Evolutionary conservation across 2,329 filamentous ascomycete genomes (phyloP), one percentile per base, ranked within the genome.

Genomic region (Nemania diffusa): DNA sequence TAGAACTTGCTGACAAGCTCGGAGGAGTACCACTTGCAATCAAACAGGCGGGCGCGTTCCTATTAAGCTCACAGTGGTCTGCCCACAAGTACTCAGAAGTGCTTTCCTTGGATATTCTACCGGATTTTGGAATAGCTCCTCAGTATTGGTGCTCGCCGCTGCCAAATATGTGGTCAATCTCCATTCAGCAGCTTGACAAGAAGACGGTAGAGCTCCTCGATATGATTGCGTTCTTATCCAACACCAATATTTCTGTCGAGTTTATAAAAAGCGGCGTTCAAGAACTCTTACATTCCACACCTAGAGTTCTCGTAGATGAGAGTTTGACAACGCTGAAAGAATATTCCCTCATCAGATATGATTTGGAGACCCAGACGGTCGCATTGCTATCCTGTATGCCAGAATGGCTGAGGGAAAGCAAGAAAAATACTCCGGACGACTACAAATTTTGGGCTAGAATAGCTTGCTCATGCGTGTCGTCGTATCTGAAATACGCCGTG

Each of bases 1-100:
- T n/a, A 22, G 27, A 53, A 7, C 50, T 53, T 6, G 50, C 34
- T 2, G 20, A 53, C 50, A n/a, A 53, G 29, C 27, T 53, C 13
- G 50, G n/a, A 53, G 27, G 50, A 53, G 5, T 53, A 34, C 50
- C 50, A 15, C 50, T 34, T 9, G 50, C 50, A 22, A 53, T 53
- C 27, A 32, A 53, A 22, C 50, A 32, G 6, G 50, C 50, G 5
- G 26, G 15, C 2, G 50, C 27, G n/a, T 53, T 53, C 29, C 27
- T 53, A 20, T 34, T n/a, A 1, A 32, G 27, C 4, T 32, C 50
- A 2, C 15, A 40, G 4, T 40, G 37, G 11, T 17, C 37, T 17
- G 11, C 17, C 5, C 15, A 1, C 17, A 15, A 40, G 5, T 40
- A 15, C 17, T 13, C 15, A 5, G 11, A 40, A 9, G 11, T 5